Conservation (phyloP, 305 asterid species). For the Striga hermonthica region DNA sequence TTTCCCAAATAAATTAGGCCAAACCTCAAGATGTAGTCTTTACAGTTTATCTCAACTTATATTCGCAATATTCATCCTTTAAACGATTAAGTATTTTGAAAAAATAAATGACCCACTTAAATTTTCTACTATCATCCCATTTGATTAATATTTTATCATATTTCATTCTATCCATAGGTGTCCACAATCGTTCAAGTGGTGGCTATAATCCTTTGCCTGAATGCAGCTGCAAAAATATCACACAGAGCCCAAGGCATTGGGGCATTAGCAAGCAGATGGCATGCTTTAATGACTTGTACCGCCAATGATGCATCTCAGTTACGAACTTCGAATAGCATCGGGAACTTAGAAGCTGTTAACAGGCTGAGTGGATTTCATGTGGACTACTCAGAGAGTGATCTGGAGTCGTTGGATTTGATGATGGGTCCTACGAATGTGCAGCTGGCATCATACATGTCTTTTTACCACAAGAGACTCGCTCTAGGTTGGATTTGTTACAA, state of each 20-base stretch:
- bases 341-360: slow-evolving; percentile 36
- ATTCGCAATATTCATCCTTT: no score
- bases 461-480: slow-evolving; percentile 79
- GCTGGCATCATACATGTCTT: slow-evolving; percentile 59
- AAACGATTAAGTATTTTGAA: no score
- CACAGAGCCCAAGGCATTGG: slow-evolving; percentile 87
- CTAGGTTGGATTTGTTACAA: no score
- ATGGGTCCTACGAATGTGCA: slow-evolving; percentile 52
- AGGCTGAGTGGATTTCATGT: slow-evolving; percentile 31
- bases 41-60: not conserved
- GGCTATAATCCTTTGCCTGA: slow-evolving; percentile 68
- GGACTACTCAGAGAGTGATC: slow-evolving; percentile 70
- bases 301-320: slow-evolving; percentile 43
- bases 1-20: not conserved
- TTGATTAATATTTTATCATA: slow-evolving; percentile 22
- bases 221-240: slow-evolving; percentile 83
- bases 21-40: not conserved
- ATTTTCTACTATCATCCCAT: not conserved
- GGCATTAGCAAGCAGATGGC: slow-evolving; percentile 75
- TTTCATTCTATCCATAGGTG: slow-evolving; percentile 39
- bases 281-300: slow-evolving; percentile 65
- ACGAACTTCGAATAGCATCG: slow-evolving; percentile 46
- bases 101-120: no score
- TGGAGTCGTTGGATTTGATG: slow-evolving; percentile 64
- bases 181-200: slow-evolving; percentile 73